These are phyloP conservation scores for Rosa persica DNA, from an alignment of 306 rosid genomes.

Conservation along the genomic window DNA sequence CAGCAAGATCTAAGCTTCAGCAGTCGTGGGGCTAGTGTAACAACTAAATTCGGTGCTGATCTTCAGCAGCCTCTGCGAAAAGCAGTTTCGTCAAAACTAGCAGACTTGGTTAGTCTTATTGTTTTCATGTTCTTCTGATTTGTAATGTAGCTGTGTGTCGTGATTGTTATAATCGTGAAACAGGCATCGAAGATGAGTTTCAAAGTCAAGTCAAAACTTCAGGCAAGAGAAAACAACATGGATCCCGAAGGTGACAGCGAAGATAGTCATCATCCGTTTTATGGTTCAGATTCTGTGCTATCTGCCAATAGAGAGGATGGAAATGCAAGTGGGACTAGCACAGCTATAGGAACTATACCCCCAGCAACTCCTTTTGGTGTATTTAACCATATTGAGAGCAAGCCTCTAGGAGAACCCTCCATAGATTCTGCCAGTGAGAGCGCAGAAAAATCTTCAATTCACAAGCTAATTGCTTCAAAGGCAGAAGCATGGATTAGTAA, in stretches of 20 bases:
- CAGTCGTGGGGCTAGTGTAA: slow-evolving; percentile 41
- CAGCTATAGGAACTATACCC: slow-evolving; percentile 66
- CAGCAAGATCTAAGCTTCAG: slow-evolving; percentile 40
- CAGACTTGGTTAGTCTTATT: slow-evolving; percentile 78
- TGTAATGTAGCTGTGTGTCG: slow-evolving; percentile 15
- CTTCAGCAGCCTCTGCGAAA: slow-evolving; percentile 81
- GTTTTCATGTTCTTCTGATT: slow-evolving; percentile 34
- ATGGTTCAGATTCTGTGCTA: slow-evolving; percentile 42
- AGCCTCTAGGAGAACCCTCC: slow-evolving; percentile 41
- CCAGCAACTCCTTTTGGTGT: slow-evolving; percentile 52
- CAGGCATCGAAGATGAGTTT: slow-evolving; percentile 91
- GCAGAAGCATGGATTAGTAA: slow-evolving; percentile 89
- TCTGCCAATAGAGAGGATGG: slow-evolving; percentile 70
- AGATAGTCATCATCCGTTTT: slow-evolving; percentile 63
- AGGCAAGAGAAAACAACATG: slow-evolving; percentile 52
- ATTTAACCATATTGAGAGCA: slow-evolving; percentile 51
- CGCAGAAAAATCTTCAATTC: slow-evolving; percentile 64
- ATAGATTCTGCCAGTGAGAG: slow-evolving; percentile 64
- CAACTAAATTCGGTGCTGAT: slow-evolving; percentile 66
- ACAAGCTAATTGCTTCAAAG: slow-evolving; percentile 57
- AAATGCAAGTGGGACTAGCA: slow-evolving; percentile 84
- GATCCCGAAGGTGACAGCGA: slow-evolving; percentile 69
- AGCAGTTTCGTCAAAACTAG: slow-evolving; percentile 71
- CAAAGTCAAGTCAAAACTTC: slow-evolving; percentile 78
- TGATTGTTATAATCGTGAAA: slow-evolving; percentile 44